Conservation (phyloP, 2,329 filamentous ascomycete genomes). For the Colletotrichum chrysophilum region DNA sequence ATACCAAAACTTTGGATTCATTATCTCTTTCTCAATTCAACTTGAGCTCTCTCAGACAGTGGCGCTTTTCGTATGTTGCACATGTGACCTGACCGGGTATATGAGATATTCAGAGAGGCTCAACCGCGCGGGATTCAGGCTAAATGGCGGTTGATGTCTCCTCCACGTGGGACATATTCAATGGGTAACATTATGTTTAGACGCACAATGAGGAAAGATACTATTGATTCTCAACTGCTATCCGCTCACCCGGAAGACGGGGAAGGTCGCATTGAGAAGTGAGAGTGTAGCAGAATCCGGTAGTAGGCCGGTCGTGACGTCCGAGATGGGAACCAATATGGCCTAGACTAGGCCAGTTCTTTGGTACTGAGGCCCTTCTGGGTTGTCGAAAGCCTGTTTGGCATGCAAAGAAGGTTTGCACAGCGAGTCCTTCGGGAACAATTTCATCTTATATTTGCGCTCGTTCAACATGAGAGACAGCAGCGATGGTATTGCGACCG, state of each 20-base stretch:
- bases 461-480: background rate
- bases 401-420: background rate
- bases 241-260: slow-evolving; percentile 8
- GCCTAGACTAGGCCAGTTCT: background rate
- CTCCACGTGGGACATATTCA: background rate
- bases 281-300: background rate
- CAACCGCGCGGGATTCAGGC: background rate
- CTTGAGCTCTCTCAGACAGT: background rate
- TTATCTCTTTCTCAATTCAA: background rate
- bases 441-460: background rate
- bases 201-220: background rate
- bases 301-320: background rate
- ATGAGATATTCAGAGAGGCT: background rate
- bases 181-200: background rate
- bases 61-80: background rate
- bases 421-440: background rate
- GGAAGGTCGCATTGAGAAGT: background rate
- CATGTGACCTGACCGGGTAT: background rate
- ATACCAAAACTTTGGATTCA: background rate
- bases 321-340: background rate
- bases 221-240: background rate
- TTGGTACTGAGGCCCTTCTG: too few relatives aligned
- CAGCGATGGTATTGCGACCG: background rate
- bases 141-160: background rate
- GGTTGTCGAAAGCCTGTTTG: background rate